A percentile compares a stretch with the other conserved stretches of the same genome.
These are phyloP conservation scores for Lecanicillium sp. DNA, from an alignment of 2,329 filamentous ascomycete genomes.

Conservation along the genomic window DNA sequence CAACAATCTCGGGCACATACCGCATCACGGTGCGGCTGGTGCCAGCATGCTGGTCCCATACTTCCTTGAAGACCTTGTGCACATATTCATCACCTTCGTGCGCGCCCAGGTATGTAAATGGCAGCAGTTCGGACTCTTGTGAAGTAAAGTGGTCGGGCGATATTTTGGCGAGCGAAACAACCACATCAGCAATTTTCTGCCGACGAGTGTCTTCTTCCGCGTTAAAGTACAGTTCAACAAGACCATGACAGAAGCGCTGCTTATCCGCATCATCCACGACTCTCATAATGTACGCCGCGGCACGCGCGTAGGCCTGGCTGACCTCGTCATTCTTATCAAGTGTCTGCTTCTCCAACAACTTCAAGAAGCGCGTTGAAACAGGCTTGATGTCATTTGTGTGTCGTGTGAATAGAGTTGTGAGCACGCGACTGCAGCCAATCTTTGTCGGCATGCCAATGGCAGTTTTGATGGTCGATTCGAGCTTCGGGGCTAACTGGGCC, in stretches of 20 bases:
- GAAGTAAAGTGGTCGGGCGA: slow-evolving; percentile 82
- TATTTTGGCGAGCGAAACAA: slow-evolving; percentile 75
- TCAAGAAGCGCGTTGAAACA: slow-evolving; percentile 68
- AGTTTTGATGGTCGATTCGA: slow-evolving; percentile 74
- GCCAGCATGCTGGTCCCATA: slow-evolving; percentile 87
- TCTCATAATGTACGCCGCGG: slow-evolving; percentile 76
- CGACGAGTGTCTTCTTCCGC: slow-evolving; percentile 71
- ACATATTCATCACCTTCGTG: slow-evolving; percentile 80
- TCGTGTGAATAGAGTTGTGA: slow-evolving; percentile 77
- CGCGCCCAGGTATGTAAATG: slow-evolving; percentile 81
- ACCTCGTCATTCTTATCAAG: slow-evolving; percentile 93
- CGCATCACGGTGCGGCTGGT: slow-evolving; percentile 73
- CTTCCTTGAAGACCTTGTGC: slow-evolving; percentile 69
- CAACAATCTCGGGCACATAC: slow-evolving; percentile 76
- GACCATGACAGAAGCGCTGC: slow-evolving; percentile 41
- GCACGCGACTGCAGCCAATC: slow-evolving; percentile 77
- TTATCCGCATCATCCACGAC: slow-evolving; percentile 42
- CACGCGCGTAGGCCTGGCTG: slow-evolving; percentile 77
- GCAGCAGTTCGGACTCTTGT: slow-evolving; percentile 67
- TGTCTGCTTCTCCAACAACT: slow-evolving; percentile 70
- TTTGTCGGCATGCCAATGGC: slow-evolving; percentile 91
- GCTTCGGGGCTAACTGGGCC: slow-evolving; percentile 59
- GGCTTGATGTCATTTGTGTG: slow-evolving; percentile 68
- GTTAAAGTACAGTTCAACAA: slow-evolving; percentile 68
- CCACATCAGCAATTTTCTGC: slow-evolving; percentile 72